phyloP scores from a whole-genome alignment of 768 basidiomycete species.

The Baorangia bicolor region DNA sequence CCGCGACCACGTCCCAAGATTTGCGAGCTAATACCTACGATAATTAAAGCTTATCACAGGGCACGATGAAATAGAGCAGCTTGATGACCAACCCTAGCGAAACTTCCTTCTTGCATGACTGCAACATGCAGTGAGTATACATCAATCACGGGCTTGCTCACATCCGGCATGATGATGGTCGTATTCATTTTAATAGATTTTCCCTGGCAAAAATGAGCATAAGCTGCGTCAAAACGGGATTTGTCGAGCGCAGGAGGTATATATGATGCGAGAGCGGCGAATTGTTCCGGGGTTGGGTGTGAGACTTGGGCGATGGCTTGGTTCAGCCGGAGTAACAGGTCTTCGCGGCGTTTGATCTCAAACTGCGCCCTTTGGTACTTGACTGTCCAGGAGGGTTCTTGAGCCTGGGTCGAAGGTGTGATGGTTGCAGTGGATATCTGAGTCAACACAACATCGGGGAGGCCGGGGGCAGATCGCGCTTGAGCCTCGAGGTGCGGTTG shows the following conservation, averaged over 20 bases:
- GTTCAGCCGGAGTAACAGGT: slow-evolving; percentile 26
- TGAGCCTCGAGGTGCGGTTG: slow-evolving; percentile 15
- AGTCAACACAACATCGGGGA: neutral
- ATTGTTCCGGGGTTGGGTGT: slow-evolving; percentile 22
- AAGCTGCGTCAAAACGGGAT: slow-evolving; percentile 28
- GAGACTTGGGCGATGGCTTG: slow-evolving; percentile 27
- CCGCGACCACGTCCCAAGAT: slow-evolving; percentile 29
- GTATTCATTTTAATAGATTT: slow-evolving; percentile 26
- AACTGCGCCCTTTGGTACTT: slow-evolving; percentile 26
- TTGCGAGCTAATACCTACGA: slow-evolving; percentile 25
- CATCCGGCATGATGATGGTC: slow-evolving; percentile 32
- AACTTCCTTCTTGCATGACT: slow-evolving; percentile 34
- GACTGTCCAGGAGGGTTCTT: slow-evolving; percentile 20
- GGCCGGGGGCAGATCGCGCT: neutral
- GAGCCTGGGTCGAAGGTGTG: slow-evolving; percentile 4
- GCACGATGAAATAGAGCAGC: neutral
- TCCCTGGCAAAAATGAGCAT: slow-evolving; percentile 29
- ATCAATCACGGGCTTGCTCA: slow-evolving; percentile 25
- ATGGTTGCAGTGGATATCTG: neutral
- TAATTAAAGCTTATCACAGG: neutral
- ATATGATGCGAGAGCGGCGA: slow-evolving; percentile 26
- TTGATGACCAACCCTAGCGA: slow-evolving; percentile 23
- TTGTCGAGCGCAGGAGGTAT: slow-evolving; percentile 31
- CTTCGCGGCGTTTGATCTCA: slow-evolving; percentile 33
- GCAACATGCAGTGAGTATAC: slow-evolving; percentile 31